These are phyloP conservation scores for Stylosanthes scabra DNA, from an alignment of 331 rosid genomes.

Conservation along the genomic window DNA sequence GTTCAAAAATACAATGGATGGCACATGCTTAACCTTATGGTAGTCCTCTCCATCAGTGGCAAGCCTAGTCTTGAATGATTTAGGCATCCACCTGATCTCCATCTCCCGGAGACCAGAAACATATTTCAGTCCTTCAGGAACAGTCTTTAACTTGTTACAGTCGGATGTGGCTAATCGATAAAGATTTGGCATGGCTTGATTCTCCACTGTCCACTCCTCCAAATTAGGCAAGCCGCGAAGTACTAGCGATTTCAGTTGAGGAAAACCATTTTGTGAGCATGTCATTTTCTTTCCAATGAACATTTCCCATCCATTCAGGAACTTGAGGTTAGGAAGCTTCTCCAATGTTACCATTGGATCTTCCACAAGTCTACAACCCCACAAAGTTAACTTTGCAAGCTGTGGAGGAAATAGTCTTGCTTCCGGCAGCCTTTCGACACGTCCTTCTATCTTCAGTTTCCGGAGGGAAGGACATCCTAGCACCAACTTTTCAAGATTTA, in stretches of 20 bases:
- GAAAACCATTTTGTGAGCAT: slow-evolving; percentile 52
- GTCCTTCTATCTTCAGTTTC: slow-evolving; percentile 40
- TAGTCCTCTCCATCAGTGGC: slow-evolving; percentile 51
- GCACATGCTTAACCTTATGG: slow-evolving; percentile 53
- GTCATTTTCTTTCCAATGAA: slow-evolving; percentile 46
- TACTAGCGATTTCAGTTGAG: slow-evolving; percentile 38
- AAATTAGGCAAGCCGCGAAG: slow-evolving; percentile 35
- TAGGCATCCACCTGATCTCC: slow-evolving; percentile 49
- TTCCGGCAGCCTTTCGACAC: slow-evolving; percentile 33
- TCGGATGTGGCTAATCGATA: slow-evolving; percentile 31
- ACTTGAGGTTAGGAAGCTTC: slow-evolving; percentile 52
- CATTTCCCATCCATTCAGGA: slow-evolving; percentile 42
- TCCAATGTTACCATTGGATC: slow-evolving; percentile 51
- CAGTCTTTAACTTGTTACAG: slow-evolving; percentile 26
- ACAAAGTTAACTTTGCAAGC: slow-evolving; percentile 49
- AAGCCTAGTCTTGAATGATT: slow-evolving; percentile 42
- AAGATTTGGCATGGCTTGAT: slow-evolving; percentile 49
- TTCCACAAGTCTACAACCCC: slow-evolving; percentile 45
- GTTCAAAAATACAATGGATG: slow-evolving; percentile 47
- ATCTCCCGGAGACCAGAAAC: slow-evolving; percentile 42
- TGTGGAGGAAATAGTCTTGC: slow-evolving; percentile 13
- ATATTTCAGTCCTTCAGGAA: slow-evolving; percentile 54
- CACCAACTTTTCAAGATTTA: slow-evolving; percentile 42
- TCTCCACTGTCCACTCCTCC: slow-evolving; percentile 53
- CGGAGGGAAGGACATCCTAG: slow-evolving; percentile 46